Percentiles rank a stretch among this genome's conserved stretches.
phyloP scores from a whole-genome alignment of 441 rosid species.

The Gossypium gossypioides region DNA sequence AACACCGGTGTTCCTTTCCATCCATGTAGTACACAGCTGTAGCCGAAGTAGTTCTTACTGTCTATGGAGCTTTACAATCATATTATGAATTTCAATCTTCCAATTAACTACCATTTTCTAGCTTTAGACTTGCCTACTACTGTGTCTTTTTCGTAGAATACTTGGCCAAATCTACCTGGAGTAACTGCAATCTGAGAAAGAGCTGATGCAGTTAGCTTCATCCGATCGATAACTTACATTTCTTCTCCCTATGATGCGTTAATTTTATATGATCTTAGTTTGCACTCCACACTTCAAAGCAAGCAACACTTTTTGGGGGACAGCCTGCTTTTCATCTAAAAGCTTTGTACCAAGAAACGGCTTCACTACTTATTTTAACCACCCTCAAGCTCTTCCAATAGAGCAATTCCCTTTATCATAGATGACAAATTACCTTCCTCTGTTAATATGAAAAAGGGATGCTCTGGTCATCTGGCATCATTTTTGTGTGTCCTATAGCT shows the following conservation, averaged over 20 bases:
- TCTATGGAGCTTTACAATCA: neutral
- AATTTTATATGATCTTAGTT: neutral
- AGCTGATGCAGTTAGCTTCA: neutral
- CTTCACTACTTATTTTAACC: neutral
- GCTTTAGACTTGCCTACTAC: neutral
- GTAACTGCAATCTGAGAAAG: neutral
- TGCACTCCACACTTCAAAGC: neutral
- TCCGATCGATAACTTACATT: neutral
- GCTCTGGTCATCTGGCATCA: neutral
- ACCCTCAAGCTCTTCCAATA: neutral
- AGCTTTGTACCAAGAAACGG: neutral
- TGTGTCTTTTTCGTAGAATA: neutral
- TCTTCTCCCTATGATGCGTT: neutral
- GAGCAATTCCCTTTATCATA: neutral
- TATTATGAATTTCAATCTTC: neutral
- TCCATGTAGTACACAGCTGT: neutral
- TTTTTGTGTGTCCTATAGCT: neutral
- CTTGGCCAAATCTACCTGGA: neutral
- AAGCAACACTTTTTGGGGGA: neutral
- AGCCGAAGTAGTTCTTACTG: neutral
- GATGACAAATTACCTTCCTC: conserved; percentile 1
- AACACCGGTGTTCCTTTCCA: neutral
- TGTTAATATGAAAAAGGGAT: conserved; percentile 1
- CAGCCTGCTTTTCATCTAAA: neutral
- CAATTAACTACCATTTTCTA: neutral